A percentile compares a stretch with the other conserved stretches of the same genome.
These are phyloP conservation scores for Pseudocercospora ulei DNA, from an alignment of 2,329 filamentous ascomycete species.

Conservation along the genomic window DNA sequence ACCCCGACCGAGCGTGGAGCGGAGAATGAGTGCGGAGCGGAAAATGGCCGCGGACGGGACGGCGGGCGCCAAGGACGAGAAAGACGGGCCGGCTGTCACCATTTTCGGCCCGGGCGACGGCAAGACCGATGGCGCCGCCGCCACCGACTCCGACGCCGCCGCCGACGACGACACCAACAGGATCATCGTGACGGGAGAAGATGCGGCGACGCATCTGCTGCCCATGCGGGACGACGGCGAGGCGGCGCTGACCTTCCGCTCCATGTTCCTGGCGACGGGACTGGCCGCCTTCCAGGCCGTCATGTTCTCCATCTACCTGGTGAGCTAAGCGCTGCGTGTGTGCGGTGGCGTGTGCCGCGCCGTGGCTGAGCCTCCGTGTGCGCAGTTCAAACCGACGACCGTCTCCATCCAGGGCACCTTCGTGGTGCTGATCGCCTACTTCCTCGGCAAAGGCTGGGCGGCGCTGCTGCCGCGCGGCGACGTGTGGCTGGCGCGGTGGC, in stretches of 20 bases:
- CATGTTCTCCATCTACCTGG: conserved; percentile 49
- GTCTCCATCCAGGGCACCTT: conserved; percentile 47
- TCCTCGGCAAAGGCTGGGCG: conserved; percentile 45
- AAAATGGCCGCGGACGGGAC: too few relatives aligned
- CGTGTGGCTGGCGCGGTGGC: conserved; percentile 43
- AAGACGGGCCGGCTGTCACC: too few relatives aligned
- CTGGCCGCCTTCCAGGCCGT: conserved; percentile 48
- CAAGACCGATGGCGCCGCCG: too few relatives aligned
- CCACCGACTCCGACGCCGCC: too few relatives aligned
- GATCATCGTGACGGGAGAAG: conserved; percentile 47
- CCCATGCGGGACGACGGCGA: conserved; percentile 48
- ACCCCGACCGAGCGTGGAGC: too few relatives aligned
- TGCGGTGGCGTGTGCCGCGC: too few relatives aligned
- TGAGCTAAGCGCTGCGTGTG: too few relatives aligned
- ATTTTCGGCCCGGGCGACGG: too few relatives aligned
- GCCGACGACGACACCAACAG: conserved; percentile 42
- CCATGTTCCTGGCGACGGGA: conserved; percentile 43
- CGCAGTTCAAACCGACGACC: conserved; percentile 46
- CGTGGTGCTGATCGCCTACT: conserved; percentile 50
- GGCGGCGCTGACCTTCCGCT: conserved; percentile 46
- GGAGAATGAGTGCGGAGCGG: too few relatives aligned
- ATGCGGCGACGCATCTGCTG: conserved; percentile 44
- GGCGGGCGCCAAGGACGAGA: too few relatives aligned
- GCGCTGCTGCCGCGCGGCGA: conserved; percentile 46
- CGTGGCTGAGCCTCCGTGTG: not conserved